phyloP scores from a whole-genome alignment of 148 eudicot species.

The Persicaria tinctoria region DNA sequence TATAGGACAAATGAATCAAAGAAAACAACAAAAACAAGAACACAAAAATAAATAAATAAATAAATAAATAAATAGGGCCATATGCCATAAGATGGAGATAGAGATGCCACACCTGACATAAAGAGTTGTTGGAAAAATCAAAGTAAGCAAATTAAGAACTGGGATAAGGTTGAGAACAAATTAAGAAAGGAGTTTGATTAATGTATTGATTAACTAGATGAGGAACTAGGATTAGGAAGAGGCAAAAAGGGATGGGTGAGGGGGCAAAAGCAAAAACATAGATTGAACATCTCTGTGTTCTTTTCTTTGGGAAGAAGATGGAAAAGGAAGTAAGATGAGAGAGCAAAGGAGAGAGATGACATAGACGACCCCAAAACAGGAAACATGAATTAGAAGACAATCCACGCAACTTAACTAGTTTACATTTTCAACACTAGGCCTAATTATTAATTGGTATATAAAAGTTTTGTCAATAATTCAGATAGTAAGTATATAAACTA shows the following conservation, averaged over 20 bases:
- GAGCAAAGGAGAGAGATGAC: background rate
- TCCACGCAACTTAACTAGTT: background rate
- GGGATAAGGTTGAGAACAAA: background rate
- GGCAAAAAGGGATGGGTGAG: too few relatives aligned
- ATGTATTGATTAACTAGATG: background rate
- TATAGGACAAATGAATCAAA: background rate
- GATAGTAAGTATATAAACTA: too few relatives aligned
- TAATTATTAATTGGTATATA: too few relatives aligned
- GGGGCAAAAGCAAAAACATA: background rate
- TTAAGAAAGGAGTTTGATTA: background rate
- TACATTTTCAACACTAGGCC: too few relatives aligned
- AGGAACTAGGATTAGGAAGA: too few relatives aligned
- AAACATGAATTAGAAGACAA: background rate
- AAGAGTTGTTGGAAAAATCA: too few relatives aligned
- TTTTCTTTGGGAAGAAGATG: background rate
- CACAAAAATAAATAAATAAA: background rate
- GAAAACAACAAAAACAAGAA: background rate
- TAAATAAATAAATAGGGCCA: background rate
- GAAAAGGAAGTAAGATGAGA: slow-evolving; percentile 4
- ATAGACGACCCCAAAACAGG: slow-evolving; percentile 4
- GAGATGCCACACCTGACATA: background rate
- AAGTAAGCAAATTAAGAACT: background rate
- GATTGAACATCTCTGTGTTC: background rate
- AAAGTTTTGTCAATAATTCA: too few relatives aligned
- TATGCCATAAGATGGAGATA: background rate